Base-by-base conservation (phyloP, 164 flowering plant genomes). In the Malania oleifera region DNA sequence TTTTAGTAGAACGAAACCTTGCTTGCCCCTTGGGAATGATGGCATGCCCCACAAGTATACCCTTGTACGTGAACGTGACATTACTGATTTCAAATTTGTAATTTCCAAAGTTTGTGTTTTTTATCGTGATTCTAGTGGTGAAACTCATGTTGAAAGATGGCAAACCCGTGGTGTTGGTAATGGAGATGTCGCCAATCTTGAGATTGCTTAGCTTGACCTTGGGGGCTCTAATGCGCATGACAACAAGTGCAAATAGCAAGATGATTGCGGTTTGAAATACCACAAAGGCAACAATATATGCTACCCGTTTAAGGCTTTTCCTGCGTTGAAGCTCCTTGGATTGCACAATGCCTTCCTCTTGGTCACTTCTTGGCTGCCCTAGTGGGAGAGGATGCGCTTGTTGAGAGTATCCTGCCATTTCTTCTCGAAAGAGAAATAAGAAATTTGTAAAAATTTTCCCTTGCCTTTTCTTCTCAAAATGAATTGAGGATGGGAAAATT, bases 101-200 rank as follows among this genome's bases (percentile, higher is more conserved):
- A 24, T 12, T 12, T 0, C 81, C 81, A 28, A 62, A 74, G 19
- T 80, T 79, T 10, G 9, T n/a, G 70, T 79, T 79, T 41, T 52
- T 38, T 3, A 79, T 15, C 15, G 27, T 24, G 19, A 69, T 7
- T 43, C 47, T 69, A 1, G 61, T 65, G 17, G 45, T 40, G 44
- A 75, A 25, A 0, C 68, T 66, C 40, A 49, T 45, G 56, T 65
- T 65, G 1, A 75, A 38, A 4, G 52, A 67, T 1, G 72, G 35
- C 28, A 40, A 49, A 14, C 73, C 28, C 0, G 68, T 23, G 10
- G 52, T 41, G 4, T 39, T 57, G 60, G 51, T 59, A 46, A 0
- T 19, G 31, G 48, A 76, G 71, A 12, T 59, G 13, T 4, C 35
- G 27, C 14, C 29, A 8, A 46, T 52, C 2, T 53, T 46, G 1